A percentile compares a stretch with the other conserved stretches of the same genome.
phyloP scores from a whole-genome alignment of 192 early-diverging fungal genomes.

The Jimgerdemannia lactiflua region DNA sequence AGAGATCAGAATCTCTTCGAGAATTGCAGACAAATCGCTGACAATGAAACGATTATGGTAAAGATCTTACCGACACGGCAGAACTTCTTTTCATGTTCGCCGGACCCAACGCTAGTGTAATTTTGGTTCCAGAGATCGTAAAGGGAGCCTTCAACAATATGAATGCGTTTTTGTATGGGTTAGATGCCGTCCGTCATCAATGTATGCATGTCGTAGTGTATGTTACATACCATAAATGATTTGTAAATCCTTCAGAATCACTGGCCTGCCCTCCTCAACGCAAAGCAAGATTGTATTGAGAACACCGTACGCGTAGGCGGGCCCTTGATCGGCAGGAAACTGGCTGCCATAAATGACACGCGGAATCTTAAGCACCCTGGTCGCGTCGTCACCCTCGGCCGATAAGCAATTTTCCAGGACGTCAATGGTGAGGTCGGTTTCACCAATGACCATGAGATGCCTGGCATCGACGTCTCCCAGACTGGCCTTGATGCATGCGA shows the following conservation, averaged over 20 bases:
- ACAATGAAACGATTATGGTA: neutral
- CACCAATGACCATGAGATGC: constrained; percentile 22
- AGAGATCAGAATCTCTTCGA: neutral
- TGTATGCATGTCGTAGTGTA: neutral
- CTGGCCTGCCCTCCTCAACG: constrained; percentile 13
- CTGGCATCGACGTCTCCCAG: constrained; percentile 10
- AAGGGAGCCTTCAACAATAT: constrained; percentile 7
- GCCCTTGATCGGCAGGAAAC: constrained; percentile 13
- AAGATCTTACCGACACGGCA: constrained; percentile 3
- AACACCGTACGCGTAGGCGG: constrained; percentile 15
- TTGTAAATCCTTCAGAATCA: constrained; percentile 16
- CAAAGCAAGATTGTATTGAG: constrained; percentile 22
- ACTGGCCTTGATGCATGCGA: constrained; percentile 12
- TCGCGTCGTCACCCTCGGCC: neutral
- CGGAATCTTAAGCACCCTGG: neutral
- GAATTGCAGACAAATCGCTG: neutral
- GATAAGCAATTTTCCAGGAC: constrained; percentile 12
- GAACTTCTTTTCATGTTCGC: constrained; percentile 11
- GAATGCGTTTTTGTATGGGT: neutral
- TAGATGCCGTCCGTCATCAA: neutral
- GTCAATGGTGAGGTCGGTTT: constrained; percentile 14
- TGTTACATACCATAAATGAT: constrained; percentile 12
- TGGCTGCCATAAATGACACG: constrained; percentile 16
- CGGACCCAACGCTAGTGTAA: constrained; percentile 11
- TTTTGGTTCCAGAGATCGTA: constrained; percentile 25